Conservation (phyloP, 495 filamentous ascomycete genomes). For the Tuber borchii region DNA sequence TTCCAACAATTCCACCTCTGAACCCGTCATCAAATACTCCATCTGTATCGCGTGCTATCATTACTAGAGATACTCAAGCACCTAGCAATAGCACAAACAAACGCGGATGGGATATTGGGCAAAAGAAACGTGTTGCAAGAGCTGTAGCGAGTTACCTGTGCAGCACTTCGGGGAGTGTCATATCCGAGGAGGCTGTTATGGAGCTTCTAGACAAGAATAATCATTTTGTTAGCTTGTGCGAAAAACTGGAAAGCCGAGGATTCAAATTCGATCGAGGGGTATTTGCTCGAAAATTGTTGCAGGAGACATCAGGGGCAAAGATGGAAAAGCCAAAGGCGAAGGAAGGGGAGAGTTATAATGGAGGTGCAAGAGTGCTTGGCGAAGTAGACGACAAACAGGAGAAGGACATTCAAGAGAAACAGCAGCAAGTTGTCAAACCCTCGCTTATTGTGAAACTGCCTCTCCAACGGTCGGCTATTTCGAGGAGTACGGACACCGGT, state of each 20-base stretch:
- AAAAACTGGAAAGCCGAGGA: constrained; percentile 26
- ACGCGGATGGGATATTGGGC: neutral
- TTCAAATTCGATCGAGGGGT: constrained; percentile 30
- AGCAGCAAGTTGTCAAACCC: neutral
- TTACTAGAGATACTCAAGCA: neutral
- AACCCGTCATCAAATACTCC: neutral
- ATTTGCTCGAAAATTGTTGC: constrained; percentile 34
- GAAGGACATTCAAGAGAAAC: constrained; percentile 20
- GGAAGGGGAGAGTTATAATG: constrained; percentile 6
- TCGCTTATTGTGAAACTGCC: neutral
- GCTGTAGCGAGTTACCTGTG: constrained; percentile 24
- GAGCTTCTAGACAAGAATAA: constrained; percentile 20
- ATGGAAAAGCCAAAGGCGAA: neutral
- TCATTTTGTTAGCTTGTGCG: constrained; percentile 27
- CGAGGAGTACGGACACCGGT: neutral
- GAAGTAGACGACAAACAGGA: constrained; percentile 29
- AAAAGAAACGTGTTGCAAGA: constrained; percentile 9
- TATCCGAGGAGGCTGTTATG: constrained; percentile 12
- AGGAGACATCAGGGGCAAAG: constrained; percentile 17
- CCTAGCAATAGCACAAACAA: neutral
- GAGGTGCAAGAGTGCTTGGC: constrained; percentile 22
- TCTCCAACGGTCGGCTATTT: neutral
- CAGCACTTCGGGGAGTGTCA: constrained; percentile 14
- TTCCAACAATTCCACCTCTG: neutral
- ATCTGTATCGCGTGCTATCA: neutral